These are phyloP conservation scores for Macrophomina phaseolina DNA, from an alignment of 2,329 filamentous ascomycete species.

Conservation along the genomic window DNA sequence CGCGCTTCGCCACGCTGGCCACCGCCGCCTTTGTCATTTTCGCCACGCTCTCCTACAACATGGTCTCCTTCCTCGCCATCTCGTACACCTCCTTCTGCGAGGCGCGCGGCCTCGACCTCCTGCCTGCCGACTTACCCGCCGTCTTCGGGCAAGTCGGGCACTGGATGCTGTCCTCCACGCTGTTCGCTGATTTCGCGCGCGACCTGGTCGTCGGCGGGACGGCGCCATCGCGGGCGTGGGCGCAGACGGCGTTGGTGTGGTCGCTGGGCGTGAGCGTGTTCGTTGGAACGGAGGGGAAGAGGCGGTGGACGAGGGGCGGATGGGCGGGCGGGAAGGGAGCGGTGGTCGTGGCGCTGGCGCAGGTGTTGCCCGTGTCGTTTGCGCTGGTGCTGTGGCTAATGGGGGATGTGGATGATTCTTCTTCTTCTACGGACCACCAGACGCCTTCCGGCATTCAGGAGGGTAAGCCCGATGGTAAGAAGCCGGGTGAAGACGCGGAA, in stretches of 20 bases:
- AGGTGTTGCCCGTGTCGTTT: conserved; percentile 3
- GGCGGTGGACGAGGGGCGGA: not conserved
- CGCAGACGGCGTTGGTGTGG: not conserved
- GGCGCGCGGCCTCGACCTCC: not conserved
- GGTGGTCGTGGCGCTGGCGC: conserved; percentile 5
- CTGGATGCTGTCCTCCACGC: conserved; percentile 4
- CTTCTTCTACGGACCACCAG: not conserved
- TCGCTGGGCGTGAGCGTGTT: not conserved
- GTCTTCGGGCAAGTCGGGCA: not conserved
- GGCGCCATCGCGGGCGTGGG: not conserved
- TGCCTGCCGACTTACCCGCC: not conserved
- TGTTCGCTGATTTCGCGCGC: not conserved
- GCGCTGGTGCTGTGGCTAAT: not conserved
- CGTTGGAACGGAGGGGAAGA: not conserved
- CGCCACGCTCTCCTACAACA: conserved; percentile 37
- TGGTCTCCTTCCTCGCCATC: conserved; percentile 39
- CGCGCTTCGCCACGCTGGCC: conserved; percentile 38
- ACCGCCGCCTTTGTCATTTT: conserved; percentile 38
- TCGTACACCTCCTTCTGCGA: conserved; percentile 30
- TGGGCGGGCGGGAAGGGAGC: not conserved
- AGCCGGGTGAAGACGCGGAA: not conserved
- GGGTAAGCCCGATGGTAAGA: not conserved
- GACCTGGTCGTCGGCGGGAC: not conserved
- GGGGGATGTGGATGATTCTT: not conserved
- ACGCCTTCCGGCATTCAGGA: not conserved